phyloP scores from a whole-genome alignment of 2,329 filamentous ascomycete genomes.

The Domatiomyces globalis region DNA sequence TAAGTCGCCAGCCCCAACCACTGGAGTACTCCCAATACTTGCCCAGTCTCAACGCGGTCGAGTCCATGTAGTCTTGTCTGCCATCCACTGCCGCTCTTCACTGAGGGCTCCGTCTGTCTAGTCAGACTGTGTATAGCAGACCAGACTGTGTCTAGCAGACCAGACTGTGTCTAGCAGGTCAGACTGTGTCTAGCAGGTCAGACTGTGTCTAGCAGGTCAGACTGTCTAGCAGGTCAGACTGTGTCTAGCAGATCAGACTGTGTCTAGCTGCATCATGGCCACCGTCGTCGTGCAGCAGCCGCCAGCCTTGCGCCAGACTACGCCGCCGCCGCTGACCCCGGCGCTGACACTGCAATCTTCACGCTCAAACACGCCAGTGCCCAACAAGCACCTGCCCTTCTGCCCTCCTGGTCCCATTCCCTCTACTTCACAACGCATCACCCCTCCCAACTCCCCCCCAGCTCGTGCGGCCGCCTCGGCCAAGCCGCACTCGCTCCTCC shows the following conservation, averaged over 20 bases:
- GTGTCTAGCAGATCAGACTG: not conserved
- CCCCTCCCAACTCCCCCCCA: conserved; percentile 52
- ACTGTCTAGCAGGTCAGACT: too few species aligned
- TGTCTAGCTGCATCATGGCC: conserved; percentile 24
- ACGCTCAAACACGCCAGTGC: conserved; percentile 48
- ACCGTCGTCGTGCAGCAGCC: conserved; percentile 34
- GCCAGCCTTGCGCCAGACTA: conserved; percentile 29
- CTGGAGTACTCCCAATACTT: not conserved
- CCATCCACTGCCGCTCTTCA: not conserved
- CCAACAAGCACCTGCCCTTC: conserved; percentile 81
- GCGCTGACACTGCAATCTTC: conserved; percentile 45
- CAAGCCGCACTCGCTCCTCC: conserved; percentile 54
- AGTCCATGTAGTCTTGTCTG: not conserved
- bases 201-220: too few species aligned
- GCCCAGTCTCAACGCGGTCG: not conserved
- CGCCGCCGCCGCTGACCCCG: conserved; percentile 34
- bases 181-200: too few species aligned
- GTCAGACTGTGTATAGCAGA: too few species aligned
- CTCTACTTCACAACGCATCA: conserved; percentile 28
- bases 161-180: not conserved
- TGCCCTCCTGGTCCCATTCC: conserved; percentile 64
- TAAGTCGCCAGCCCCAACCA: too few species aligned
- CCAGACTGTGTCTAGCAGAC: not conserved
- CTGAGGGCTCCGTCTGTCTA: too few species aligned
- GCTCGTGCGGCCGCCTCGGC: conserved; percentile 39